Conservation (phyloP, 2,329 filamentous ascomycete species). For the Talaromyces verruculosus region DNA sequence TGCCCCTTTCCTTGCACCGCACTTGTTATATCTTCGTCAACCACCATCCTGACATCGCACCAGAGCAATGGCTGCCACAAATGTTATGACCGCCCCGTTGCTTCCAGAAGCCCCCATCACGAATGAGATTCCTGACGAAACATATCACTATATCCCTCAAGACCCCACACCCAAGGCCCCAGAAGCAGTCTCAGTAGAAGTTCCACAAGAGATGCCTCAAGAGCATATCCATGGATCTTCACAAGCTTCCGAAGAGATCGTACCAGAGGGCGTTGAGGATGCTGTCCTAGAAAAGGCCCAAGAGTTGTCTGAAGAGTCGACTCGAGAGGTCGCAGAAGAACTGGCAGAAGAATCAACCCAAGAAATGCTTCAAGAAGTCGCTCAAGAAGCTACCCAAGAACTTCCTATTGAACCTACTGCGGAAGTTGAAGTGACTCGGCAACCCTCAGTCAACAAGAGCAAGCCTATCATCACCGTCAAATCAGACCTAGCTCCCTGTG, state of each 20-base stretch:
- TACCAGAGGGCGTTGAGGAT: background rate
- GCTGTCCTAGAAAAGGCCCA: background rate
- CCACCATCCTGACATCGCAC: background rate
- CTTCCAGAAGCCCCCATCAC: constrained; percentile 8
- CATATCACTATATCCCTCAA: background rate
- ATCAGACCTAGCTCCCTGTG: constrained; percentile 24
- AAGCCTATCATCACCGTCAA: constrained; percentile 34
- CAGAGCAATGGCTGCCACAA: constrained; percentile 16
- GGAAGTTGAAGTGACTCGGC: constrained; percentile 16
- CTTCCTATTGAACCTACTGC: background rate
- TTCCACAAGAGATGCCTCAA: background rate
- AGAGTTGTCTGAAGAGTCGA: background rate
- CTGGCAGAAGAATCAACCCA: background rate
- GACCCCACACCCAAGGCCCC: background rate
- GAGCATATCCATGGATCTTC: background rate
- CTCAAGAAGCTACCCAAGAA: constrained; percentile 3
- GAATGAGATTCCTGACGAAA: constrained; percentile 1
- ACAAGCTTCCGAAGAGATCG: background rate
- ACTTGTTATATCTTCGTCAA: background rate
- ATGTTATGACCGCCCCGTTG: constrained; percentile 12
- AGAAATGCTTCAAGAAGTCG: background rate
- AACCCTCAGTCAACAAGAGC: constrained; percentile 28
- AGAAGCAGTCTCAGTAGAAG: background rate
- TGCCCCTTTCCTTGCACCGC: background rate
- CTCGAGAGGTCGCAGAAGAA: background rate